These are phyloP conservation scores for Hanseniaspora guilliermondii DNA, from an alignment of 805 yeast species.

Conservation along the genomic window DNA sequence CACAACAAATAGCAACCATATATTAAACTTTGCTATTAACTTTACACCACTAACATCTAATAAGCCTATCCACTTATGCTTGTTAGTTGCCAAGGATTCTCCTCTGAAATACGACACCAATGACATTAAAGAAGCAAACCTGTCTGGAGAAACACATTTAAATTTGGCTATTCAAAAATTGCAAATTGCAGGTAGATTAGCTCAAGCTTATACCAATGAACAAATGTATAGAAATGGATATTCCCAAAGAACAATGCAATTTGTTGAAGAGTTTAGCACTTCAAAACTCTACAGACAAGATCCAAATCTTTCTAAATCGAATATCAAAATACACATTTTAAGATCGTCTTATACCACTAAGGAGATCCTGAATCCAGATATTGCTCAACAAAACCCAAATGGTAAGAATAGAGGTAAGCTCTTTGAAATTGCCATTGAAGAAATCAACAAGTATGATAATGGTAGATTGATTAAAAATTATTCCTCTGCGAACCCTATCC, in stretches of 20 bases:
- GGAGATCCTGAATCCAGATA: constrained; percentile 62
- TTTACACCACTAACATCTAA: constrained; percentile 49
- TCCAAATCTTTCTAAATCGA: constrained; percentile 22
- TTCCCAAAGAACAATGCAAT: constrained; percentile 66
- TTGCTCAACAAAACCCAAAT: constrained; percentile 73
- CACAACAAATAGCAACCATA: constrained; percentile 29
- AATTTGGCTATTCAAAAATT: constrained; percentile 62
- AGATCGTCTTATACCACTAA: constrained; percentile 52
- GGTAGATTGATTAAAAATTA: constrained; percentile 31
- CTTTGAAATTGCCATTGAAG: constrained; percentile 69
- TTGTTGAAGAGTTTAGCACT: constrained; percentile 43
- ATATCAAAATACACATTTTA: constrained; percentile 65
- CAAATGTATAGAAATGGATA: constrained; percentile 72
- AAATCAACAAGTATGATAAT: constrained; percentile 44
- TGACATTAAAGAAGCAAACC: constrained; percentile 28
- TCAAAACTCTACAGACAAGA: constrained; percentile 33
- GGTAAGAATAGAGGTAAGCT: constrained; percentile 67
- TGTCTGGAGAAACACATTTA: constrained; percentile 47
- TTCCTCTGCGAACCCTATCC: constrained; percentile 33
- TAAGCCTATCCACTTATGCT: constrained; percentile 71
- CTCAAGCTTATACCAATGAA: constrained; percentile 86
- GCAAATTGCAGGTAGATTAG: constrained; percentile 70
- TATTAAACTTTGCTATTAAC: constrained; percentile 28
- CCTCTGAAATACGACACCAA: constrained; percentile 52
- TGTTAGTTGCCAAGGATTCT: constrained; percentile 67